Percentiles rank a stretch among this genome's conserved stretches.
Conservation (phyloP, 441 rosid genomes). For the Populus trichocarpa region DNA sequence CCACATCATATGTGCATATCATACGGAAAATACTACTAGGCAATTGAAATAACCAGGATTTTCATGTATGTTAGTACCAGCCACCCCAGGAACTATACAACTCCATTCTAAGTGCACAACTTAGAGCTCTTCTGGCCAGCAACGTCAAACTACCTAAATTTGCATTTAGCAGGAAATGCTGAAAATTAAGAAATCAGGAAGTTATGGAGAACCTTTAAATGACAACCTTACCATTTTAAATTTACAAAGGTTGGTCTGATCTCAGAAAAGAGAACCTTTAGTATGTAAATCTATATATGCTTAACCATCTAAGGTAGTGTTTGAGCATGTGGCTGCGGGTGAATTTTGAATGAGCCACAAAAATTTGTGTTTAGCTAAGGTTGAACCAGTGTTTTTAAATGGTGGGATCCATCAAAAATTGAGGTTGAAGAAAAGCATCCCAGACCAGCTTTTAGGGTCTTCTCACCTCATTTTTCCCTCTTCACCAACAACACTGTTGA, state of each 20-base stretch:
- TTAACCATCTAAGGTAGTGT: slow-evolving; percentile 62
- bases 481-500: too few species aligned
- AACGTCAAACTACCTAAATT: slow-evolving; percentile 69
- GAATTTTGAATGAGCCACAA: too few species aligned
- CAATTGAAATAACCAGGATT: slow-evolving; percentile 9
- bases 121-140: slow-evolving; percentile 61
- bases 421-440: too few species aligned
- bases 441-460: too few species aligned
- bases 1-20: background rate
- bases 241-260: slow-evolving; percentile 74
- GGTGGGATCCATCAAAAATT: too few species aligned
- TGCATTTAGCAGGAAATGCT: background rate
- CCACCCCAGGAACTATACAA: slow-evolving; percentile 77
- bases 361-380: too few species aligned
- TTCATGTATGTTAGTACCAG: slow-evolving; percentile 46
- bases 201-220: background rate
- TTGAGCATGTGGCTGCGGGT: too few species aligned
- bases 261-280: slow-evolving; percentile 77
- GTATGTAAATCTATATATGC: slow-evolving; percentile 67
- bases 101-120: slow-evolving; percentile 57
- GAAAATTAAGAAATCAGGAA: background rate
- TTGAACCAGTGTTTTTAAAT: too few species aligned
- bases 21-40: background rate
- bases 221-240: slow-evolving; percentile 61
- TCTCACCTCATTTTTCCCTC: too few species aligned